Conservation (phyloP, 768 basidiomycete species). For the Leccinum broughii region DNA sequence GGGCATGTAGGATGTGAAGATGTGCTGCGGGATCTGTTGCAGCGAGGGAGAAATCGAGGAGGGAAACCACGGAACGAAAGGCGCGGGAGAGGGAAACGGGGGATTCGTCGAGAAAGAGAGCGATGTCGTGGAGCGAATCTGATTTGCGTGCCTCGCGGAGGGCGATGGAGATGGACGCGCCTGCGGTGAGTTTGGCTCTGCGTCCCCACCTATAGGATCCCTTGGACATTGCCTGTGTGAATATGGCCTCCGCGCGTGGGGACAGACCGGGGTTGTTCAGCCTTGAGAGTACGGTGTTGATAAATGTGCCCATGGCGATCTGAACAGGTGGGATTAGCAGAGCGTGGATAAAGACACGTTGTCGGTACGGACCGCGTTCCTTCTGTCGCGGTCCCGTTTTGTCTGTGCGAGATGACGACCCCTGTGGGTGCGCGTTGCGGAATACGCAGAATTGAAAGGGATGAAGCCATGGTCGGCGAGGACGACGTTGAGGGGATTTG, state of each 20-base stretch:
- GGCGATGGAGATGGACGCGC: slow-evolving; percentile 67
- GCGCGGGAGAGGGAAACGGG: slow-evolving; percentile 51
- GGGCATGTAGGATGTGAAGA: slow-evolving; percentile 55
- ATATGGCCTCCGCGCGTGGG: slow-evolving; percentile 65
- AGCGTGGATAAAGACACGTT: slow-evolving; percentile 14
- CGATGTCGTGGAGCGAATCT: slow-evolving; percentile 67
- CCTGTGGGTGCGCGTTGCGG: slow-evolving; percentile 42
- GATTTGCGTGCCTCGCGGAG: slow-evolving; percentile 70
- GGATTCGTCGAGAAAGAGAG: slow-evolving; percentile 60
- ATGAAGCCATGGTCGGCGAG: slow-evolving; percentile 50
- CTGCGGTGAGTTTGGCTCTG: slow-evolving; percentile 67
- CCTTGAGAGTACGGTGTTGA: slow-evolving; percentile 57
- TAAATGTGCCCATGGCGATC: slow-evolving; percentile 65
- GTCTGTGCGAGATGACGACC: not conserved
- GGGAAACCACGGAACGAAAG: slow-evolving; percentile 50
- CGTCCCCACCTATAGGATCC: slow-evolving; percentile 72
- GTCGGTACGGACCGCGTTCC: slow-evolving; percentile 54
- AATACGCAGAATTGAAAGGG: slow-evolving; percentile 37
- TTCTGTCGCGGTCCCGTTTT: slow-evolving; percentile 49
- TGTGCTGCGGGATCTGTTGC: slow-evolving; percentile 60
- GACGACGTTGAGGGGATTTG: slow-evolving; percentile 59
- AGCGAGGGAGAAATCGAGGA: slow-evolving; percentile 54
- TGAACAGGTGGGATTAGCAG: slow-evolving; percentile 31
- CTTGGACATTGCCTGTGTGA: slow-evolving; percentile 63
- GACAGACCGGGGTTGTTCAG: slow-evolving; percentile 60